These are phyloP conservation scores for Clausena lansium DNA, from an alignment of 345 rosid species.

Conservation along the genomic window DNA sequence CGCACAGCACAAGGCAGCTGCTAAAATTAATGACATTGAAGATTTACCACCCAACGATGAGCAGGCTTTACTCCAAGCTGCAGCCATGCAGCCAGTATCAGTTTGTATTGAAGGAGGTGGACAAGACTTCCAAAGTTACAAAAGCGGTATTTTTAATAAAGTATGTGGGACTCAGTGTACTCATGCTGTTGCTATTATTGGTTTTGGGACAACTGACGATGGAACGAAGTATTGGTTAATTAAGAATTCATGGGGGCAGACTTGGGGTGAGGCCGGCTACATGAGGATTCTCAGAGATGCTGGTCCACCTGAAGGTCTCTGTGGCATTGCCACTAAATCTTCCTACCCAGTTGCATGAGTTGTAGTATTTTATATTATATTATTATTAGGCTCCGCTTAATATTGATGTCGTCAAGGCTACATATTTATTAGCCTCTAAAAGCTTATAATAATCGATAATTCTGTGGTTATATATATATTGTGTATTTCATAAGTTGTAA, in stretches of 20 bases:
- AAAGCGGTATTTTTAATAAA: constrained; percentile 34
- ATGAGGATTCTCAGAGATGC: constrained; percentile 44
- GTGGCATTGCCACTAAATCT: not conserved
- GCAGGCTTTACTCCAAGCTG: constrained; percentile 25
- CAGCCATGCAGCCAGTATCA: constrained; percentile 52
- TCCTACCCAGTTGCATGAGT: not conserved
- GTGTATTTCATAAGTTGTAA: not conserved
- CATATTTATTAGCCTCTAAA: not conserved
- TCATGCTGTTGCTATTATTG: constrained; percentile 50
- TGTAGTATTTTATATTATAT: not conserved
- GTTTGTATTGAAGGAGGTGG: constrained; percentile 22
- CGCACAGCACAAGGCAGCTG: not conserved
- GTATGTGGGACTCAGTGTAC: constrained; percentile 25
- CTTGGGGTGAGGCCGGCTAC: constrained; percentile 57
- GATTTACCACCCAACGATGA: constrained; percentile 42
- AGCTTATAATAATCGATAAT: not conserved
- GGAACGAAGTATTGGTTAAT: constrained; percentile 51
- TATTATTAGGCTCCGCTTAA: not conserved
- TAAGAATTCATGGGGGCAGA: constrained; percentile 53
- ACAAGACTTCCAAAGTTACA: constrained; percentile 19
- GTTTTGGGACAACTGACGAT: constrained; percentile 36
- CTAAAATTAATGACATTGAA: not conserved
- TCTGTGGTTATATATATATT: no score
- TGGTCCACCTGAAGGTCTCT: not conserved
- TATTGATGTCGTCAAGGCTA: no score